These are phyloP conservation scores for Boletus eberwhitei DNA, from an alignment of 768 basidiomycete species.

Conservation along the genomic window DNA sequence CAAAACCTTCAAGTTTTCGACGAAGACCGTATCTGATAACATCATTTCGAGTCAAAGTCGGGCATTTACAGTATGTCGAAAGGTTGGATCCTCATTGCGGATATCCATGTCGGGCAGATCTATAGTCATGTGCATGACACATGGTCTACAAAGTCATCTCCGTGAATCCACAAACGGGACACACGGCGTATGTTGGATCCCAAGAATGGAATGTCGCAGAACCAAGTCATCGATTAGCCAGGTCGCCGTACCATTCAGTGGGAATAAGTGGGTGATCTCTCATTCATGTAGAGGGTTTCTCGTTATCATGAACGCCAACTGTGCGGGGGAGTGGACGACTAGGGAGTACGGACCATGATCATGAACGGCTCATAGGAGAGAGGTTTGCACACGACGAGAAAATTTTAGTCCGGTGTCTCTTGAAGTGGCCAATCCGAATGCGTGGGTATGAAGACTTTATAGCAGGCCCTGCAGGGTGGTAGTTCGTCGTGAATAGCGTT, in stretches of 20 bases:
- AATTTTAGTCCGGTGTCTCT: neutral
- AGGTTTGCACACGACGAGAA: neutral
- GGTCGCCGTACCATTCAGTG: constrained; percentile 11
- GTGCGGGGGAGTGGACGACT: constrained; percentile 6
- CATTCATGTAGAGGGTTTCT: constrained; percentile 10
- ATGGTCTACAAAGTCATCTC: constrained; percentile 23
- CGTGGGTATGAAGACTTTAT: neutral
- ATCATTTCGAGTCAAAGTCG: neutral
- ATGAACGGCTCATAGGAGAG: neutral
- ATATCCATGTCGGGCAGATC: neutral
- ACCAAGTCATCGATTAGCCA: neutral
- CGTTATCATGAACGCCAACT: constrained; percentile 17
- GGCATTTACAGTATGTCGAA: neutral
- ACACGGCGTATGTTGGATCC: neutral
- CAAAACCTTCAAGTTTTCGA: neutral
- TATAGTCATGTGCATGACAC: constrained; percentile 3
- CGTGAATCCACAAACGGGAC: constrained; percentile 9
- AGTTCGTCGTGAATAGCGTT: constrained; percentile 1
- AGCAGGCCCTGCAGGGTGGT: constrained; percentile 2
- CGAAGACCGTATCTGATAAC: neutral
- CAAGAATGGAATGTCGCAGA: neutral
- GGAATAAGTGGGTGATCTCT: constrained; percentile 20
- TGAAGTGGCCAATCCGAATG: neutral
- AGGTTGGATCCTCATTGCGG: neutral
- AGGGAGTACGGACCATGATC: neutral